Percentiles rank a stretch among this genome's conserved stretches.
These are phyloP conservation scores for Cicer bijugum DNA, from an alignment of 306 rosid genomes.

Conservation along the genomic window DNA sequence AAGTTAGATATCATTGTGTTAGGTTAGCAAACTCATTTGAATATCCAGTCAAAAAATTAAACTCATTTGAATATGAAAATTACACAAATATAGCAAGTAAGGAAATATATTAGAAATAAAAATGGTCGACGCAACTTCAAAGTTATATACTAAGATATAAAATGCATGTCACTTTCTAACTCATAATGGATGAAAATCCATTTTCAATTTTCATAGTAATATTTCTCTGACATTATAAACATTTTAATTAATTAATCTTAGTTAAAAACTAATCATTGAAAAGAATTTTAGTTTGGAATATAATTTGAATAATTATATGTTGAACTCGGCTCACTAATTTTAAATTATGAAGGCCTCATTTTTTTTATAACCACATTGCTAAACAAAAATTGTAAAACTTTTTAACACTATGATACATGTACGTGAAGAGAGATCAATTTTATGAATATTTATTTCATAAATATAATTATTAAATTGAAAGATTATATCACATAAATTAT, in stretches of 20 bases:
- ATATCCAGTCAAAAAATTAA: neutral
- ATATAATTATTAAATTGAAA: no score
- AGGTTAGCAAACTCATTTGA: slow-evolving; percentile 40
- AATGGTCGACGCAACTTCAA: neutral
- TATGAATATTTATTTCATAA: no score
- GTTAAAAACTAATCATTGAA: no score
- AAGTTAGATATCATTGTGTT: slow-evolving; percentile 1
- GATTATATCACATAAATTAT: no score
- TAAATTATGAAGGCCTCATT: no score
- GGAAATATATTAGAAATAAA: neutral
- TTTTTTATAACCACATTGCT: no score
- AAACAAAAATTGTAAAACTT: neutral
- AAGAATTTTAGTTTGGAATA: no score
- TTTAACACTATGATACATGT: neutral
- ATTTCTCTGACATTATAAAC: neutral
- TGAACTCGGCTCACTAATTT: no score
- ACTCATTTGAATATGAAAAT: slow-evolving; percentile 9
- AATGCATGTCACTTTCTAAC: neutral
- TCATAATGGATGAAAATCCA: neutral
- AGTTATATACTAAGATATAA: neutral
- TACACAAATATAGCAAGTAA: neutral
- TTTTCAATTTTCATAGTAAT: neutral
- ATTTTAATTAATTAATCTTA: no score
- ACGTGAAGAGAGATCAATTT: no score
- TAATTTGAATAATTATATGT: no score